Conservation (phyloP, 73 alveolate genomes). For the Paramecium tetraurelia region DNA sequence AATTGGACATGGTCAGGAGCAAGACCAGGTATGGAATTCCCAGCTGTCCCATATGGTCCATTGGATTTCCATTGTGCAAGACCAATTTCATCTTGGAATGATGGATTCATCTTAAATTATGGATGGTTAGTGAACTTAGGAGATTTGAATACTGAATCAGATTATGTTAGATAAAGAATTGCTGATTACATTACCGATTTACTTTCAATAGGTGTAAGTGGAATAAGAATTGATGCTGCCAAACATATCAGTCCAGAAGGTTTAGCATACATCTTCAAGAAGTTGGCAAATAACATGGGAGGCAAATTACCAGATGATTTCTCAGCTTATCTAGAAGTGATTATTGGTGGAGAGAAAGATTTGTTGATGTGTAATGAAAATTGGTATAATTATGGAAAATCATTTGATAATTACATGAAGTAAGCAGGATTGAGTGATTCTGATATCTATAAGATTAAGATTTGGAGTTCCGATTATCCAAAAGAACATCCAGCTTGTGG, state of each 20-base stretch:
- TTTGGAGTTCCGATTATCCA: slow-evolving; percentile 93
- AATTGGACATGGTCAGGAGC: slow-evolving; percentile 72
- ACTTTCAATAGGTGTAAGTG: slow-evolving; percentile 79
- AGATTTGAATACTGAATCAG: slow-evolving; percentile 85
- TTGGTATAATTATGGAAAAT: slow-evolving; percentile 79
- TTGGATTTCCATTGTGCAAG: slow-evolving; percentile 92
- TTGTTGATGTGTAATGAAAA: slow-evolving; percentile 82
- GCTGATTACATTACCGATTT: slow-evolving; percentile 86
- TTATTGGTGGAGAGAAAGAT: slow-evolving; percentile 89
- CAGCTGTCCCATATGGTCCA: slow-evolving; percentile 89
- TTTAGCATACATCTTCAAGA: slow-evolving; percentile 69
- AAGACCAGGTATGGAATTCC: slow-evolving; percentile 88
- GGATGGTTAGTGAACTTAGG: slow-evolving; percentile 84
- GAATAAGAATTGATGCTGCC: slow-evolving; percentile 89
- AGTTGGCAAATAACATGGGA: slow-evolving; percentile 85
- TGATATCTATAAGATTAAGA: slow-evolving; percentile 85
- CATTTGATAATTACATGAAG: slow-evolving; percentile 73
- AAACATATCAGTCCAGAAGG: slow-evolving; percentile 81
- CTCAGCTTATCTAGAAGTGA: slow-evolving; percentile 85
- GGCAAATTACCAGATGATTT: slow-evolving; percentile 86
- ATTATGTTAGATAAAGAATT: slow-evolving; percentile 86
- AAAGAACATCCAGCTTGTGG: slow-evolving; percentile 94
- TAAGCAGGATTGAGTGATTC: slow-evolving; percentile 78
- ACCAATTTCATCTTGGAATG: slow-evolving; percentile 81
- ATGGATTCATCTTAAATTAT: slow-evolving; percentile 77